Evolutionary conservation across 2,329 filamentous ascomycete species (phyloP), one percentile per base, ranked within the genome.

Genomic region (Cadophora luteo-olivacea): DNA sequence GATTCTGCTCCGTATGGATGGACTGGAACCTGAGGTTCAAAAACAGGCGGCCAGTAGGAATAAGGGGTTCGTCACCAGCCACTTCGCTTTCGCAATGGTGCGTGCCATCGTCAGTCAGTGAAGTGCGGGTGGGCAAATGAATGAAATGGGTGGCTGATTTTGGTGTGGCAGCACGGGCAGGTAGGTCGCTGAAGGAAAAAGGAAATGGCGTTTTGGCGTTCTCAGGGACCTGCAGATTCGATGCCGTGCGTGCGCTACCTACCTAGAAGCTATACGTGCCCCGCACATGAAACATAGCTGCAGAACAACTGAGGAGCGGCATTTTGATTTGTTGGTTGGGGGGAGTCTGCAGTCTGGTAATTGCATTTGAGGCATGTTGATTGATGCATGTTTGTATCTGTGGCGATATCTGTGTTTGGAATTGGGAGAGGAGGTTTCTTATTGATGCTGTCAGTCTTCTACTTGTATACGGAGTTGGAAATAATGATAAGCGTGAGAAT

Each of bases 41-140:
- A n/a, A n/a, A n/a, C n/a, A n/a, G 32, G 55, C 48, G 33, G 49
- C 63, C 67, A 65, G 61, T 63, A 49, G 60, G 22, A 51, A 12
- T 8, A 25, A 22, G 3, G 29, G 16, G 33, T 5, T 58, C 19
- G 33, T 58, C 22, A 58, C 33, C 33, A 58, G 55, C 55, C 55
- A 58, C 55, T 38, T 58, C 33, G 32, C 32, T 38, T 7, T 38
- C 54, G 54, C 54, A 19, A 38, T n/a, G 14, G 52, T 29, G 29
- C 29, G 29, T 29, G 29, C 29, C 29, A 29, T 29, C 29, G 29
- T 29, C 29, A 29, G 45, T 49, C 3, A 8, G 16, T 41, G 45
- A 6, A 1, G 4, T 48, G 16, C 4, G 45, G 12, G n/a, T n/a
- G n/a, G 45, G 45, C n/a, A 19, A 49, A 49, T 45, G 41, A 29